Evolutionary conservation across 352 stramenopile genomes (phyloP), one percentile per base, ranked within the genome.

Genomic region (Albugo candida): DNA sequence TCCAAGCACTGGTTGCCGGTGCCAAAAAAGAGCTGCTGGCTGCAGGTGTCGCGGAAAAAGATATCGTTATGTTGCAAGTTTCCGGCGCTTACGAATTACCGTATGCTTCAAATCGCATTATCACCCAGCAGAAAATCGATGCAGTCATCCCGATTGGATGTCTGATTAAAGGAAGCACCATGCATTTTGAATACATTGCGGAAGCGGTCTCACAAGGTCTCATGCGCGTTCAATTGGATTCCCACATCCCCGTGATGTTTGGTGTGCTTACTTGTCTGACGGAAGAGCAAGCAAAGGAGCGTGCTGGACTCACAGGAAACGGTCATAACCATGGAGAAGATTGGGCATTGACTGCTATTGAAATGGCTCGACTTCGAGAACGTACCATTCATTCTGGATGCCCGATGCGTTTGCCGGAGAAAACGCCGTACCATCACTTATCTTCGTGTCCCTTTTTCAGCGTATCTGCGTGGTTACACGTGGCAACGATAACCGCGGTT

Each of bases 131-230:
- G 54, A 95, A 92, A 42, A 83, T 98, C 47, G 95, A 98, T 64
- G 93, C 91, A 19, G 94, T 98, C 44, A 81, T 99, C 46, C 95
- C 77, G 56, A 61, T 96, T 49, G 95, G 95, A 41, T 93, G 76
- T 47, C 72, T 96, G 13, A 94, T 95, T 62, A 97, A 97, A 64
- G 94, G 95, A 43, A 92, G 97, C 46, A 99, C 95, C 13, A 95
- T 97, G 80, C 95, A 99, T 70, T 99, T 98, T 64, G 95, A 99
- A 82, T 98, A 98, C 72, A 99, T 99, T 69, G 92, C 83, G 43
- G 87, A 98, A 51, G 81, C 93, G 45, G 86, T 96, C n/a, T 74
- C 89, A 35, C 83, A 92, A 54, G 94, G 93, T 49, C 89, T 98
- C 60, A 98, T 98, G 93, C 79, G 80, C 58, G 91, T 98, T 55